phyloP scores from a whole-genome alignment of 176 grass and related monocot genomes.

The Thinopyrum elongatum region DNA sequence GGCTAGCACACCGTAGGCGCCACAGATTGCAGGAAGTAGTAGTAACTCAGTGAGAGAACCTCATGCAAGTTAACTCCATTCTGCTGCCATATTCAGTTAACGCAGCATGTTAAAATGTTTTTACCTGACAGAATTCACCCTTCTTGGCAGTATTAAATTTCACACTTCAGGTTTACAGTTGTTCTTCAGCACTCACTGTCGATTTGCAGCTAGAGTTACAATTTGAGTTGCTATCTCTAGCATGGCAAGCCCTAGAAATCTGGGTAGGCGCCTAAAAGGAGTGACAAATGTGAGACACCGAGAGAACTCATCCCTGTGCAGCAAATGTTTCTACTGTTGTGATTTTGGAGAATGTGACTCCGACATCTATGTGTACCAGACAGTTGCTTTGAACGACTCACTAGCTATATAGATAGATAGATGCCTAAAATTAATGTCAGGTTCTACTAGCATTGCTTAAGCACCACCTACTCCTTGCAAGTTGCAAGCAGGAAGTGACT shows the following conservation, averaged over 20 bases:
- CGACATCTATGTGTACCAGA: background rate
- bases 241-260: background rate
- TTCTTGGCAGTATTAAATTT: background rate
- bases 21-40: background rate
- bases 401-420: background rate
- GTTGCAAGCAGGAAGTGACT: conserved; percentile 14
- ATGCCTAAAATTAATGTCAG: conserved; percentile 20
- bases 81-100: background rate
- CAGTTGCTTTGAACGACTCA: conserved; percentile 7
- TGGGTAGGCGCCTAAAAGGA: background rate
- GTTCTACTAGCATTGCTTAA: conserved; percentile 19
- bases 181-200: background rate
- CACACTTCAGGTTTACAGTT: background rate
- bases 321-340: conserved; percentile 27
- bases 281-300: conserved; percentile 32
- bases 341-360: conserved; percentile 41
- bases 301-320: conserved; percentile 13
- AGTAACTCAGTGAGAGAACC: background rate
- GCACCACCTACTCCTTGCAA: background rate
- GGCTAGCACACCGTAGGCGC: conserved; percentile 29
- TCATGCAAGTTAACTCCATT: conserved; percentile 1
- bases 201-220: background rate
- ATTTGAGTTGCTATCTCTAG: conserved; percentile 12
- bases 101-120: conserved; percentile 3
- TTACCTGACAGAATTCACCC: conserved; percentile 11